Evolutionary conservation across 306 rosid genomes (phyloP).

Genomic region (Cercis canadensis): DNA sequence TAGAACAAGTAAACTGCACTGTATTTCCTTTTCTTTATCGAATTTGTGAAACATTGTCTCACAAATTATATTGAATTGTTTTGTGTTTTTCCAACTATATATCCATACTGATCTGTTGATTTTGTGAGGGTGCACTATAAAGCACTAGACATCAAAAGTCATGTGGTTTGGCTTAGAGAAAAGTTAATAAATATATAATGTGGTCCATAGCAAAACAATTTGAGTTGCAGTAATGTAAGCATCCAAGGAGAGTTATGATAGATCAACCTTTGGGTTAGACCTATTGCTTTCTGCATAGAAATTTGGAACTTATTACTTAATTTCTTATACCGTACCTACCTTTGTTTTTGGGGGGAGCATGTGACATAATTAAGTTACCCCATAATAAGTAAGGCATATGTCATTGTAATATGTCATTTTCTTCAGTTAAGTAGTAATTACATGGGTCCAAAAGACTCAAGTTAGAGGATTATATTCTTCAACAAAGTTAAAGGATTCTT

Average conservation of each 20-base stretch:
- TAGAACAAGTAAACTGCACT: no score
- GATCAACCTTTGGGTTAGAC: constrained; percentile 29
- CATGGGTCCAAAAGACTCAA: constrained; percentile 8
- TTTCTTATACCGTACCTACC: constrained; percentile 1
- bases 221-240: constrained; percentile 19
- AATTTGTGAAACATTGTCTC: no score
- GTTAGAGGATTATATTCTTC: no score
- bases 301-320: constrained; percentile 14
- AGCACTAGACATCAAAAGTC: neutral
- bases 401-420: constrained; percentile 24
- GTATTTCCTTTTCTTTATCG: no score
- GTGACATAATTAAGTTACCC: neutral
- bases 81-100: no score
- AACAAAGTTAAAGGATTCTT: no score
- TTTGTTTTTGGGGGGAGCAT: constrained; percentile 19
- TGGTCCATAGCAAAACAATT: neutral
- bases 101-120: no score
- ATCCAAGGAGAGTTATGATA: constrained; percentile 20
- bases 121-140: no score
- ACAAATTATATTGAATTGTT: no score
- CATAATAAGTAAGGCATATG: constrained; percentile 19
- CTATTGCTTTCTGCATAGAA: constrained; percentile 23
- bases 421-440: constrained; percentile 22
- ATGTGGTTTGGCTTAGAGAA: constrained; percentile 18
- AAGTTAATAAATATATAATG: no score